phyloP scores from a whole-genome alignment of 345 rosid genomes.

The Turnera subulata region DNA sequence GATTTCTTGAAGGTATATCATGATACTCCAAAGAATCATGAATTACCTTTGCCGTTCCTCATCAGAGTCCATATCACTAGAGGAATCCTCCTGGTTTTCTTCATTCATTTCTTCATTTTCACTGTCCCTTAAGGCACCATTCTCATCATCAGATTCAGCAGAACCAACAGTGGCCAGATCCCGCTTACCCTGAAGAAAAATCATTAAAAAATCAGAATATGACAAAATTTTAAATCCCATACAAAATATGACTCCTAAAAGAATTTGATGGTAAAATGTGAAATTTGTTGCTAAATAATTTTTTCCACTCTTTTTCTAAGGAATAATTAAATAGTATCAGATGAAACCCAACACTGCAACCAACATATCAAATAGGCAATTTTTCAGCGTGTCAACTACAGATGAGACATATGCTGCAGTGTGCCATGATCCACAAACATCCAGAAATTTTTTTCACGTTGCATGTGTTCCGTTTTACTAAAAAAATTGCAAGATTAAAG shows the following conservation, averaged over 20 bases:
- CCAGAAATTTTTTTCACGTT: no score
- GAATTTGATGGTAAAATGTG: no score
- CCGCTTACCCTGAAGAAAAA: conserved; percentile 64
- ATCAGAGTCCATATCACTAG: conserved; percentile 74
- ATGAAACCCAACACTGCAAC: no score
- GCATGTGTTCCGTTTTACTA: no score
- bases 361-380: no score
- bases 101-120: conserved; percentile 46
- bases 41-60: conserved; percentile 67
- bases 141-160: conserved; percentile 45
- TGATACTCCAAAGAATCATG: neutral
- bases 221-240: neutral
- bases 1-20: conserved; percentile 3
- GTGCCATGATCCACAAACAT: no score
- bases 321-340: no score
- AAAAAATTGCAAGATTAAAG: no score
- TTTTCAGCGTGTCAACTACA: no score
- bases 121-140: conserved; percentile 36
- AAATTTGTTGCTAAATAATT: no score
- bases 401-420: no score
- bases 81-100: conserved; percentile 36
- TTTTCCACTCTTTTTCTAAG: no score
- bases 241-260: neutral
- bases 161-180: conserved; percentile 75
- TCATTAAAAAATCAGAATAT: neutral